A percentile compares a stretch with the other conserved stretches of the same genome.
Conservation (phyloP, 352 stramenopile species). For the Phytophthora gonapodyides region DNA sequence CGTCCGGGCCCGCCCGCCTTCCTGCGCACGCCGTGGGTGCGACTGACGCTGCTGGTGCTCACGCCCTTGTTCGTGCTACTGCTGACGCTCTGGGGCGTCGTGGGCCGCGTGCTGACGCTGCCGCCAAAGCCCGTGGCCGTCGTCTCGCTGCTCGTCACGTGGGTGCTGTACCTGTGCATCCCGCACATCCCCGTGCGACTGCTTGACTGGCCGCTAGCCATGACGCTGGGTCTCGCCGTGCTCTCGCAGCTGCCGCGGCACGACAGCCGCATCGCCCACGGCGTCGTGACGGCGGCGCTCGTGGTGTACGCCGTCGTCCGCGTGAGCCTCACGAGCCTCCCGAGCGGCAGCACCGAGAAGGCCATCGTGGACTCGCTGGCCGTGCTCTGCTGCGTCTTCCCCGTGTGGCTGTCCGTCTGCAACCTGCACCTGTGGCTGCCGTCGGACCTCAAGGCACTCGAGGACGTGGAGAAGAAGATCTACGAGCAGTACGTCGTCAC, state of each 20-base stretch:
- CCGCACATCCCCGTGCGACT: constrained; percentile 49
- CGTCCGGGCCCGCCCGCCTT: constrained; percentile 24
- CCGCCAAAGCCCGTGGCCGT: constrained; percentile 40
- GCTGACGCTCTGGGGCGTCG: constrained; percentile 58
- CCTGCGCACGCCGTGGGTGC: constrained; percentile 23
- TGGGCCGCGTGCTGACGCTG: constrained; percentile 57
- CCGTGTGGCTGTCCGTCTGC: constrained; percentile 55
- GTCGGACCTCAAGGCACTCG: constrained; percentile 50
- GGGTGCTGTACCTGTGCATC: constrained; percentile 60
- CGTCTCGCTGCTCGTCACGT: constrained; percentile 32
- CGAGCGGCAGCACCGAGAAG: constrained; percentile 39
- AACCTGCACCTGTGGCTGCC: constrained; percentile 61
- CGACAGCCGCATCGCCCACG: constrained; percentile 32
- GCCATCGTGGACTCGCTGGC: constrained; percentile 43
- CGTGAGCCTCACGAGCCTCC: constrained; percentile 43
- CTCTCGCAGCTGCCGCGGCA: constrained; percentile 36
- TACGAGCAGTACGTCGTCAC: constrained; percentile 70
- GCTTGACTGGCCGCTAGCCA: constrained; percentile 66
- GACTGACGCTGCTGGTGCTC: constrained; percentile 43
- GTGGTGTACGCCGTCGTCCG: constrained; percentile 58
- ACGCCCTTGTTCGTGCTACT: constrained; percentile 51
- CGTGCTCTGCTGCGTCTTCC: constrained; percentile 50
- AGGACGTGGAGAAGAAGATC: constrained; percentile 66
- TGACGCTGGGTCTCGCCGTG: constrained; percentile 40
- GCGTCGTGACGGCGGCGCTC: constrained; percentile 34